phyloP scores from a whole-genome alignment of 495 filamentous ascomycete species.

The Pyronema domesticum region DNA sequence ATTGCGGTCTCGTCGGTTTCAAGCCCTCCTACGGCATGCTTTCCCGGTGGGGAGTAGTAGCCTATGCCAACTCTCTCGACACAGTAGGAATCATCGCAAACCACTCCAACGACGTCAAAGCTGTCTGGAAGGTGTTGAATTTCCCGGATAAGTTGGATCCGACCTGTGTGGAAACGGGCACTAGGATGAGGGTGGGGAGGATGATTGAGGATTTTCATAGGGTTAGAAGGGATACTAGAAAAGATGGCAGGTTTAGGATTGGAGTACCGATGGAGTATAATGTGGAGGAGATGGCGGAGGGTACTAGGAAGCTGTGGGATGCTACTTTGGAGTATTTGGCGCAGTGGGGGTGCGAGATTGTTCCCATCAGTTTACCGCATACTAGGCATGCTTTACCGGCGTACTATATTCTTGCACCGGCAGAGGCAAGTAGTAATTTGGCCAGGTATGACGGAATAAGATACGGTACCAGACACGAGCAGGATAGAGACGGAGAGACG shows the following conservation, averaged over 20 bases:
- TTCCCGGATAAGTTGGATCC: slow-evolving; percentile 58
- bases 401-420: slow-evolving; percentile 89
- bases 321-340: slow-evolving; percentile 38
- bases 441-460: slow-evolving; percentile 92
- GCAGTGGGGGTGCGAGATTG: slow-evolving; percentile 45
- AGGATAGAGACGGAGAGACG: slow-evolving; percentile 28
- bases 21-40: slow-evolving; percentile 81
- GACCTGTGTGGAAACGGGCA: slow-evolving; percentile 42
- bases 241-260: slow-evolving; percentile 31
- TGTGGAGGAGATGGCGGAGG: slow-evolving; percentile 53
- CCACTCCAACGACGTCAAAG: background rate
- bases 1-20: slow-evolving; percentile 72
- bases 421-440: slow-evolving; percentile 93
- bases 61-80: slow-evolving; percentile 90
- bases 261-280: slow-evolving; percentile 54
- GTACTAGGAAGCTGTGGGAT: slow-evolving; percentile 52
- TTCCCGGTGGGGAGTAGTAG: slow-evolving; percentile 76
- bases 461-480: slow-evolving; percentile 46
- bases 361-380: slow-evolving; percentile 62
- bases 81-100: slow-evolving; percentile 64
- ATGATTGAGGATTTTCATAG: background rate
- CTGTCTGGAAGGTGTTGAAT: slow-evolving; percentile 16
- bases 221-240: slow-evolving; percentile 1
- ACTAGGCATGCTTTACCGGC: slow-evolving; percentile 74
- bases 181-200: slow-evolving; percentile 27